A percentile compares a stretch with the other conserved stretches of the same genome.
phyloP scores from a whole-genome alignment of 805 yeast species.

The Kodamaea nitidulidarum region DNA sequence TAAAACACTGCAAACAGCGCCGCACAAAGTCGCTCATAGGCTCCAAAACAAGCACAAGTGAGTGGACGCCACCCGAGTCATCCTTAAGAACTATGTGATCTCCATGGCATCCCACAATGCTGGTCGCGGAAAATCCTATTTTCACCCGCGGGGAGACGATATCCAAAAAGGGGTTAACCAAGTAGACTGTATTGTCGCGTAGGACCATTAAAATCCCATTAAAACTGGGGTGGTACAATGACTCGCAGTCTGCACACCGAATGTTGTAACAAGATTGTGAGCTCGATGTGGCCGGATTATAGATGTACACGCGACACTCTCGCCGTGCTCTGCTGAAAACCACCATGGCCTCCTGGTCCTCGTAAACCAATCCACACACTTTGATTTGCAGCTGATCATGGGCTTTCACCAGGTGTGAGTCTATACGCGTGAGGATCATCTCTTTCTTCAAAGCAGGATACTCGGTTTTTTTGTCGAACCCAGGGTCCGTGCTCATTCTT shows the following conservation, averaged over 20 bases:
- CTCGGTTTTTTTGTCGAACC: conserved; percentile 22
- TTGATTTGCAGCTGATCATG: conserved; percentile 27
- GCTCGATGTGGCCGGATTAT: conserved; percentile 29
- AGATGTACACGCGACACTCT: conserved; percentile 50
- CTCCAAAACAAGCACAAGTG: conserved; percentile 34
- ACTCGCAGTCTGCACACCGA: conserved; percentile 35
- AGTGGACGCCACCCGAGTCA: conserved; percentile 17
- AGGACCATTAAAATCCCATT: conserved; percentile 47
- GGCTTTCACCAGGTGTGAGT: conserved; percentile 32
- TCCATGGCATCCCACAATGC: conserved; percentile 27
- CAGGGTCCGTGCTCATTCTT: conserved; percentile 40
- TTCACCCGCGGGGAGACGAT: conserved; percentile 32
- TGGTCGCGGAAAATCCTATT: conserved; percentile 11
- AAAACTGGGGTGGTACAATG: conserved; percentile 29
- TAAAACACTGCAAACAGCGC: conserved; percentile 47
- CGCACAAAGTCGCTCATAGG: conserved; percentile 45
- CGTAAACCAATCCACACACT: conserved; percentile 37
- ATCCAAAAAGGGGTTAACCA: conserved; percentile 58
- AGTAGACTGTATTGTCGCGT: conserved; percentile 2
- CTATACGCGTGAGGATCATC: conserved; percentile 62
- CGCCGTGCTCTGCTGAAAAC: conserved; percentile 42
- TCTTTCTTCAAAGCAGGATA: conserved; percentile 51
- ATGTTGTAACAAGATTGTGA: conserved; percentile 28
- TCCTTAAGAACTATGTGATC: conserved; percentile 24
- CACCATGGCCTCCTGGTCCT: conserved; percentile 59